These are phyloP conservation scores for Pugionium cornutum DNA, from an alignment of 345 rosid species.

Conservation along the genomic window DNA sequence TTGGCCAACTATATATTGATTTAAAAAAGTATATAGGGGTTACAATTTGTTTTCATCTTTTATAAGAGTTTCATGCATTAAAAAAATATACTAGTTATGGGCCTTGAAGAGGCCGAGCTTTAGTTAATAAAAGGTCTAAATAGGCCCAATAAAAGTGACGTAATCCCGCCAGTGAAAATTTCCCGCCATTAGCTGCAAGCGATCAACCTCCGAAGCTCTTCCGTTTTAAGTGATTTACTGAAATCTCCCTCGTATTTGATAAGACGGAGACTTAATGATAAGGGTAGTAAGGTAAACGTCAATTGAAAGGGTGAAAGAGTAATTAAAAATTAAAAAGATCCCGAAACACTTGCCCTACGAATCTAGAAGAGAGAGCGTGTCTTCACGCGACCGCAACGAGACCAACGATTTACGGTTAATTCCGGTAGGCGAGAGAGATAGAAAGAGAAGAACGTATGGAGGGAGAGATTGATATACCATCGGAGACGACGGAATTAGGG, in stretches of 20 bases:
- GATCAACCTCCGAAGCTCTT: constrained; percentile 31
- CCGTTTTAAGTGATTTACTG: constrained; percentile 29
- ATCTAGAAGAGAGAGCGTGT: constrained; percentile 26
- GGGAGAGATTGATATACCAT: constrained; percentile 27
- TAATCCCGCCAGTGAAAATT: constrained; percentile 14
- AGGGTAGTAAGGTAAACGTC: constrained; percentile 15
- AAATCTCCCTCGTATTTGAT: background rate
- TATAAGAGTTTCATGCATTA: background rate
- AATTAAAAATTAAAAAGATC: constrained; percentile 18
- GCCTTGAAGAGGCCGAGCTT: constrained; percentile 3
- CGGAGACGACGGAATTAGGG: constrained; percentile 39
- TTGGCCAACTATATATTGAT: background rate
- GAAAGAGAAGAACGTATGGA: constrained; percentile 22
- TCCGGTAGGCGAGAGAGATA: constrained; percentile 31
- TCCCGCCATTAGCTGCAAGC: constrained; percentile 36
- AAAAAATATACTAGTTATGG: background rate
- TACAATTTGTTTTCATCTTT: background rate
- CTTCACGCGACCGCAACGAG: constrained; percentile 32
- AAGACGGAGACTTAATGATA: background rate
- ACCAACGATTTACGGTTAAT: constrained; percentile 34
- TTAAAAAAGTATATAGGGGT: background rate
- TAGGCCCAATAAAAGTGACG: constrained; percentile 14
- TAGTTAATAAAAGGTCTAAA: background rate
- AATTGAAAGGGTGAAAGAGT: constrained; percentile 28
- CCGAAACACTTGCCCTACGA: constrained; percentile 38